Evolutionary conservation across 495 filamentous ascomycete genomes (phyloP).

Genomic region (Penicillium salamii): DNA sequence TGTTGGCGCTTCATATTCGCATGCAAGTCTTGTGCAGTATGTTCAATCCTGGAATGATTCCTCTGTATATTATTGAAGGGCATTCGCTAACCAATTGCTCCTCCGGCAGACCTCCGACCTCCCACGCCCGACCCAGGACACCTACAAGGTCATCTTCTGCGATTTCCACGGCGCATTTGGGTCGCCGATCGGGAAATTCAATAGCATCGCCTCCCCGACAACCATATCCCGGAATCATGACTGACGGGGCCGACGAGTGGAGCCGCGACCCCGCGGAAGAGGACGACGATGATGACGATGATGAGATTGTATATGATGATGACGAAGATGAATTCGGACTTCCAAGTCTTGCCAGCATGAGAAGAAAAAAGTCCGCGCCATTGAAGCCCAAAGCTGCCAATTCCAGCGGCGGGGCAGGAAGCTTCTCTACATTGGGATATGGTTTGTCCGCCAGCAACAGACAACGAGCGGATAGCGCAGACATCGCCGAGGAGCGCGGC

Average conservation of each 20-base stretch:
- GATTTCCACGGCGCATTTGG: conserved; percentile 46
- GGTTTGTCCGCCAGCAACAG: conserved; percentile 29
- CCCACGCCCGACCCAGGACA: conserved; percentile 58
- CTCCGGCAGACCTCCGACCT: conserved; percentile 47
- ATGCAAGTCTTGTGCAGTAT: conserved; percentile 88
- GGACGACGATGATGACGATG: conserved; percentile 57
- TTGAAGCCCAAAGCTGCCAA: conserved; percentile 43
- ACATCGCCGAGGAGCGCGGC: conserved; percentile 89
- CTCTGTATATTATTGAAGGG: not conserved
- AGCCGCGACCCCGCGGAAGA: conserved; percentile 52
- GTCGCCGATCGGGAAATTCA: conserved; percentile 49
- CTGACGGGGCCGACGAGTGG: conserved; percentile 75
- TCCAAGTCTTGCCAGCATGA: conserved; percentile 85
- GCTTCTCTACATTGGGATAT: conserved; percentile 33
- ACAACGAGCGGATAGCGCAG: conserved; percentile 70
- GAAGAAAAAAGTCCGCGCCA: conserved; percentile 57
- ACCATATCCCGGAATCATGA: conserved; percentile 73
- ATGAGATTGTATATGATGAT: conserved; percentile 74
- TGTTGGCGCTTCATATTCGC: conserved; percentile 94
- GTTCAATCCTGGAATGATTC: conserved; percentile 43
- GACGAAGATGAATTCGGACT: conserved; percentile 95
- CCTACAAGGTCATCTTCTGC: conserved; percentile 51
- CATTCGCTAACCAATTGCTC: conserved; percentile 20
- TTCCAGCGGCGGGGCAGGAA: conserved; percentile 35
- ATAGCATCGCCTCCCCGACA: conserved; percentile 60